Conservation (phyloP, 805 yeast genomes). For the Starmerella potacharoeniae region DNA sequence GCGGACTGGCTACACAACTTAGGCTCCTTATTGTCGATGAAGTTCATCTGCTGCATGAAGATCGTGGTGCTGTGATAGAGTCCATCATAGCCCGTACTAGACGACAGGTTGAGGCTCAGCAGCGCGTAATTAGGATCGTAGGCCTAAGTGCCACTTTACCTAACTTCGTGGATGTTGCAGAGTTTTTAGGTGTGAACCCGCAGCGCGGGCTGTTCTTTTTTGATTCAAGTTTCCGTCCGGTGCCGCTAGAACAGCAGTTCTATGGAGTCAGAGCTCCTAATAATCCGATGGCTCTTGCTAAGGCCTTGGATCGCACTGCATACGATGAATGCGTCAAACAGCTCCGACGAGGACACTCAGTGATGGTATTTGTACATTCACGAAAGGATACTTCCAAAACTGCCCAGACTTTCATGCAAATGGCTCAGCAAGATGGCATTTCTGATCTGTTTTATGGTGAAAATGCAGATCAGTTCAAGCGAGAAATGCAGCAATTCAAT, state of each 20-base stretch:
- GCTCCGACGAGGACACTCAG: conserved; percentile 64
- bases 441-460: conserved; percentile 15
- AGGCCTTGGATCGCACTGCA: conserved; percentile 56
- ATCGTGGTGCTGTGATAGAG: conserved; percentile 94
- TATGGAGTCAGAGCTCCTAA: conserved; percentile 51
- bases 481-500: conserved; percentile 58
- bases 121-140: conserved; percentile 83
- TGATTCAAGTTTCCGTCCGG: conserved; percentile 87
- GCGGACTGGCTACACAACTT: conserved; percentile 72
- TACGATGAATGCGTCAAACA: conserved; percentile 66
- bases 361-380: conserved; percentile 94
- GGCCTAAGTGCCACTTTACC: conserved; percentile 93
- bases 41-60: conserved; percentile 93
- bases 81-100: conserved; percentile 88
- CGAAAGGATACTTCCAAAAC: conserved; percentile 85
- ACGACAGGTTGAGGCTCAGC: conserved; percentile 89
- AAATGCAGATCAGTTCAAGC: conserved; percentile 29
- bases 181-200: conserved; percentile 75
- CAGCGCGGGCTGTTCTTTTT: conserved; percentile 88
- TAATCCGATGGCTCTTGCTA: conserved; percentile 23
- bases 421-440: conserved; percentile 47
- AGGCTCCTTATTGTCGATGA: conserved; percentile 86
- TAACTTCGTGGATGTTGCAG: conserved; percentile 85
- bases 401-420: conserved; percentile 55
- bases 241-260: conserved; percentile 79